Evolutionary conservation across 345 rosid species (phyloP).

Genomic region (Chamaenerion angustifolium): DNA sequence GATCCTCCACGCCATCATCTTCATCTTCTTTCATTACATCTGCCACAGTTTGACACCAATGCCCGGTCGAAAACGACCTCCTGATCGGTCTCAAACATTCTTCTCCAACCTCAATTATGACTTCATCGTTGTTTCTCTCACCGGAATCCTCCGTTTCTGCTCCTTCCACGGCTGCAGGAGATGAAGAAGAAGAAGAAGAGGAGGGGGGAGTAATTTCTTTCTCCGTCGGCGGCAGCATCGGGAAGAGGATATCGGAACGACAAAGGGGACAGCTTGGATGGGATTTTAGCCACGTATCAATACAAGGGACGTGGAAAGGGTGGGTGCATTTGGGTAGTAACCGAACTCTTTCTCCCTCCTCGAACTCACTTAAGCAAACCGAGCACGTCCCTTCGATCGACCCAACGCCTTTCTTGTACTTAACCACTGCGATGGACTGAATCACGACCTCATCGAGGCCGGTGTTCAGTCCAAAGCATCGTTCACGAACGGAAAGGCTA

Average conservation of each 20-base stretch:
- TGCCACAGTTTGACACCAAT: constrained; percentile 27
- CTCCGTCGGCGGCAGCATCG: constrained; percentile 17
- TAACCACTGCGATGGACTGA: constrained; percentile 45
- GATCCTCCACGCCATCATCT: constrained; percentile 7
- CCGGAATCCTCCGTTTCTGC: neutral
- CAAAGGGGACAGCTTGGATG: constrained; percentile 88
- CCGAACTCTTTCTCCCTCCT: constrained; percentile 61
- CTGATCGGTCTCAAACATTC: constrained; percentile 3
- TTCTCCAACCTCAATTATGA: constrained; percentile 1
- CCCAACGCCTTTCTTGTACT: constrained; percentile 39
- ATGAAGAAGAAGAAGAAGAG: neutral
- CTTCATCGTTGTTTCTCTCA: neutral
- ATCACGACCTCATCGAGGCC: constrained; percentile 76
- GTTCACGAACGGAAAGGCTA: constrained; percentile 32
- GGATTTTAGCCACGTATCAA: constrained; percentile 80
- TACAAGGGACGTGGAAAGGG: constrained; percentile 68
- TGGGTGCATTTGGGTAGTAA: constrained; percentile 80
- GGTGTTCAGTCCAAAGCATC: constrained; percentile 29
- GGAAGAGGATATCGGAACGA: constrained; percentile 44
- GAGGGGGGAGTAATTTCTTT: constrained; percentile 15
- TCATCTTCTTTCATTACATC: constrained; percentile 22
- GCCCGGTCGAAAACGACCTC: constrained; percentile 8
- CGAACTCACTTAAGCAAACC: constrained; percentile 78
- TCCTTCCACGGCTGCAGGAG: neutral
- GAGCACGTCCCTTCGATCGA: constrained; percentile 58